These are phyloP conservation scores for Eremothecium gossypii DNA, from an alignment of 1,139 yeast genomes.

Conservation along the genomic window DNA sequence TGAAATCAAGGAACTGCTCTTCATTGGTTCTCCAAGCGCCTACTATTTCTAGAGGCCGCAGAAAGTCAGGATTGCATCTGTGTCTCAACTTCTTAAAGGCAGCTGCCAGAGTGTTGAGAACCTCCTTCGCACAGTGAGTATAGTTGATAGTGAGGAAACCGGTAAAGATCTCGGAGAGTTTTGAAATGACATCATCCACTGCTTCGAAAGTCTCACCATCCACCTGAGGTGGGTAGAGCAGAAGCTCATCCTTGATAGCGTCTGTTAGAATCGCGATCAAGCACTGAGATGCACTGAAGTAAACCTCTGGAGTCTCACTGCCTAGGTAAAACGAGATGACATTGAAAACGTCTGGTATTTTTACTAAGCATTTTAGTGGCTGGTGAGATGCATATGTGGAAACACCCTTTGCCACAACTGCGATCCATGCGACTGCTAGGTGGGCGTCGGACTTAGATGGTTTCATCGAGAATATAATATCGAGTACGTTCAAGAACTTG, in stretches of 20 bases:
- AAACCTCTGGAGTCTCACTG: slow-evolving; percentile 60
- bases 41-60: slow-evolving; percentile 56
- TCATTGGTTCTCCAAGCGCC: slow-evolving; percentile 85
- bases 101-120: slow-evolving; percentile 61
- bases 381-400: slow-evolving; percentile 57
- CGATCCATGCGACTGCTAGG: slow-evolving; percentile 90
- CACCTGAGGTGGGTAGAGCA: slow-evolving; percentile 43
- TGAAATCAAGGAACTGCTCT: slow-evolving; percentile 57
- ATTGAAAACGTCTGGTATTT: slow-evolving; percentile 49
- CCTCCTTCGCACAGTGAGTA: slow-evolving; percentile 67
- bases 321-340: slow-evolving; percentile 52
- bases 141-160: slow-evolving; percentile 64
- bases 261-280: slow-evolving; percentile 65
- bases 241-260: slow-evolving; percentile 50
- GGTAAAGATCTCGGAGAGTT: slow-evolving; percentile 43
- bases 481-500: slow-evolving; percentile 54
- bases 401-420: slow-evolving; percentile 83
- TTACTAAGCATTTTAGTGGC: slow-evolving; percentile 46
- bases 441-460: slow-evolving; percentile 79
- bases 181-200: slow-evolving; percentile 49
- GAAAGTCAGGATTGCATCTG: slow-evolving; percentile 65
- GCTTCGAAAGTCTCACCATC: slow-evolving; percentile 39
- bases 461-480: slow-evolving; percentile 65
- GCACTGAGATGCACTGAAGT: slow-evolving; percentile 77
- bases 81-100: slow-evolving; percentile 55